Base-by-base conservation (phyloP, 2,329 filamentous ascomycete genomes). In the Colletotrichum sp. region DNA sequence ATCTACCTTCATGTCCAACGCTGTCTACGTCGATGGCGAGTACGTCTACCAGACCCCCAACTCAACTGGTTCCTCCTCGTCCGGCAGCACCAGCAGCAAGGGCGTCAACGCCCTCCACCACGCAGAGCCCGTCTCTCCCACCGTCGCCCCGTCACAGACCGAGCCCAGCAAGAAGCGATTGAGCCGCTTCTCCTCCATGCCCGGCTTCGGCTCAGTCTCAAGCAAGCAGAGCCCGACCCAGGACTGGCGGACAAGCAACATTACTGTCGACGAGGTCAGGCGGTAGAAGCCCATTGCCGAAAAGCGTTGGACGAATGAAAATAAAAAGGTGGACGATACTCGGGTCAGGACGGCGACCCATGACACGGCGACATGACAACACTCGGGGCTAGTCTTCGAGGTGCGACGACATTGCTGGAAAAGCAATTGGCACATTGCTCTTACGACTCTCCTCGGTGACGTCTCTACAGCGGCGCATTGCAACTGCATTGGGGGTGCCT, bases 1-100 rank as follows among this genome's bases (percentile, higher is more conserved):
- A 84, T 96, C 93, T 70, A 97, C 95, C 76, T 98, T 98, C 84
- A 93, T 94, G 82, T 96, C 94, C 82, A 96, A 95, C 81, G 96
- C 96, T 34, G 91, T 95, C 83, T 98, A 98, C 85, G 94, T 98
- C 78, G 95, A 98, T 83, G 97, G 96, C 85, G 96, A 98, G 88
- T 98, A 98, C 87, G 89, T 98, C 84, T 97, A 96, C 89, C 89
- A 92, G 82, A 91, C 89, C 1, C 91, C 91, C 77, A 89, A 85
- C 84, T 87, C 87, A 68, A 92, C 90, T 2, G 90, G 90, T 71
- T 91, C 90, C 21, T 91, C 89, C 7, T 84, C 87, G 64, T 88
- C 87, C 71, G 87, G 85, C 58, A 84, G 82, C 70, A 79, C 80
- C 38, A 77, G 77, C 55, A 81, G 77, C 79, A 83, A 85, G 60